These are phyloP conservation scores for Ogataea thermomethanolica DNA, from an alignment of 805 yeast species.

Conservation along the genomic window DNA sequence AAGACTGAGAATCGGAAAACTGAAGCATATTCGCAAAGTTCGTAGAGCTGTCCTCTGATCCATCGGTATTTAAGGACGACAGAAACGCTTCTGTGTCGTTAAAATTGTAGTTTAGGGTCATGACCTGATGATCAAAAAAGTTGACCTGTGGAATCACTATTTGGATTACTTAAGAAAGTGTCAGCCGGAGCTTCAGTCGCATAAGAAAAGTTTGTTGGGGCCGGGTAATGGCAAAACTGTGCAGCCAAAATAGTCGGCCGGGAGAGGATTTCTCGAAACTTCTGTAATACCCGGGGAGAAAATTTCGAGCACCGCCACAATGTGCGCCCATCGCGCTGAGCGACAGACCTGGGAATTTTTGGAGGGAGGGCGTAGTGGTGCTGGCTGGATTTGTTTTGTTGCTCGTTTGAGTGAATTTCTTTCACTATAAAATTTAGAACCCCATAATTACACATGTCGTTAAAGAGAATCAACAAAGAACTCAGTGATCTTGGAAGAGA, in stretches of 20 bases:
- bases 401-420: slow-evolving; percentile 12
- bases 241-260: background rate
- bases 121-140: background rate
- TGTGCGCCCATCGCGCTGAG: too few relatives aligned
- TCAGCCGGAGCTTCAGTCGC: too few relatives aligned
- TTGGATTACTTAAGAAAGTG: background rate
- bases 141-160: too few relatives aligned
- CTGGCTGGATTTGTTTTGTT: slow-evolving; percentile 8
- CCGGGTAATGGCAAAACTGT: slow-evolving; percentile 1
- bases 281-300: slow-evolving; percentile 4
- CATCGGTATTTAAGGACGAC: slow-evolving; percentile 20
- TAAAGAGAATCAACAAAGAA: slow-evolving; percentile 94
- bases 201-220: background rate
- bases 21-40: background rate
- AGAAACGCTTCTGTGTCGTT: slow-evolving; percentile 30
- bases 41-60: background rate
- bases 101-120: slow-evolving; percentile 24
- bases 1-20: background rate
- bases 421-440: slow-evolving; percentile 8
- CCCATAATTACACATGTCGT: slow-evolving; percentile 55
- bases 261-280: slow-evolving; percentile 8
- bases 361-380: slow-evolving; percentile 1
- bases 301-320: background rate
- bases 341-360: background rate
- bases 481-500: slow-evolving; percentile 95